Evolutionary conservation across 352 stramenopile genomes (phyloP).

Genomic region (Albugo laibachii): DNA sequence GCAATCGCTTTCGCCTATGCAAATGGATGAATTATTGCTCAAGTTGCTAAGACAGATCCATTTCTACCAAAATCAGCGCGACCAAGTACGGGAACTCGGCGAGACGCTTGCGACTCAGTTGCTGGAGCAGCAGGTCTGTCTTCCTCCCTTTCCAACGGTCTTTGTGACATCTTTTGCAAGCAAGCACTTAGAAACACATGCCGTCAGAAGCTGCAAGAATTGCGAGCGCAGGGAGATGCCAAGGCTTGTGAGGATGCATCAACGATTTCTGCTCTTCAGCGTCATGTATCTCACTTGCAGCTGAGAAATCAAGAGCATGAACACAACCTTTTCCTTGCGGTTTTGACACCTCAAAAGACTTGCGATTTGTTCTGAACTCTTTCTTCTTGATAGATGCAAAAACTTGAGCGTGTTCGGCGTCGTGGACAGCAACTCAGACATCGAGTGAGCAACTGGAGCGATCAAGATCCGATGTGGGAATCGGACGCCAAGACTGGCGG

Average conservation of each 20-base stretch:
- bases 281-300: slow-evolving; percentile 20
- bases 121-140: slow-evolving; percentile 34
- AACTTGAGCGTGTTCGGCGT: slow-evolving; percentile 47
- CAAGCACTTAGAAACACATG: too few relatives aligned
- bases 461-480: slow-evolving; percentile 51
- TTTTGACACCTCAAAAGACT: not conserved
- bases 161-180: slow-evolving; percentile 4
- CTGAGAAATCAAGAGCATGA: slow-evolving; percentile 21
- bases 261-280: slow-evolving; percentile 17
- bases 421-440: slow-evolving; percentile 42
- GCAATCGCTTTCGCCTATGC: too few relatives aligned
- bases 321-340: slow-evolving; percentile 45
- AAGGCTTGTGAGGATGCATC: slow-evolving; percentile 18
- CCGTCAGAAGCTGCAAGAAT: slow-evolving; percentile 14
- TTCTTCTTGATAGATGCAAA: slow-evolving; percentile 21
- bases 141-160: not conserved
- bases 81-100: slow-evolving; percentile 25
- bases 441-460: slow-evolving; percentile 7
- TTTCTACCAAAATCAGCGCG: slow-evolving; percentile 16
- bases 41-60: slow-evolving; percentile 19
- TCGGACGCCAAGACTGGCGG: slow-evolving; percentile 68
- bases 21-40: too few relatives aligned
- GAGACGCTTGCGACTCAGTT: slow-evolving; percentile 49
- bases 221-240: slow-evolving; percentile 23
- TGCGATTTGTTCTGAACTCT: not conserved